Percentiles rank a stretch among this genome's conserved stretches.
These are phyloP conservation scores for Penicillium canescens DNA, from an alignment of 495 filamentous ascomycete genomes.

Conservation along the genomic window DNA sequence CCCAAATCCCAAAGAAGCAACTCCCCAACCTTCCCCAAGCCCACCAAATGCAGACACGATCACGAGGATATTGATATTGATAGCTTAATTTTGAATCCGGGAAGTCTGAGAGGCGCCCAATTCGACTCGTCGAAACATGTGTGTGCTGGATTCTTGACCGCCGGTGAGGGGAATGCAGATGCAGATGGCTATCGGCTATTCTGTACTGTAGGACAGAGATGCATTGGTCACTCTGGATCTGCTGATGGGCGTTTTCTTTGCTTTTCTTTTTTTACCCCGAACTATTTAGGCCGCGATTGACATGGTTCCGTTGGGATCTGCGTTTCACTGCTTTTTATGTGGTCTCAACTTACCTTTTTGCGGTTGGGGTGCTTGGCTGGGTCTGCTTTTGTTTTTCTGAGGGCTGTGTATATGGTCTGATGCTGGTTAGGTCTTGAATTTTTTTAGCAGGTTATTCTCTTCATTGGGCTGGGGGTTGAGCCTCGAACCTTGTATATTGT, in stretches of 20 bases:
- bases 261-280: not conserved
- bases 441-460: no score
- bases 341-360: not conserved
- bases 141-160: conserved; percentile 10
- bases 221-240: conserved; percentile 3
- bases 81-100: conserved; percentile 1
- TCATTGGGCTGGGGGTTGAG: no score
- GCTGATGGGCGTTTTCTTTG: not conserved
- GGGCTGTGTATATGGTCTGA: not conserved
- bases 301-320: not conserved
- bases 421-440: no score
- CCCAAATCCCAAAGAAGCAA: not conserved
- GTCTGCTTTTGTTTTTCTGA: not conserved
- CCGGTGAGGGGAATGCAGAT: conserved; percentile 1
- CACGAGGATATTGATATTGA: not conserved
- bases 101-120: not conserved
- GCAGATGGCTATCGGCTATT: not conserved
- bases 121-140: conserved; percentile 4
- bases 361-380: not conserved
- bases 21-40: not conserved
- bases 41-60: not conserved
- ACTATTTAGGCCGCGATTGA: not conserved
- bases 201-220: not conserved
- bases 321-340: not conserved
- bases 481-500: no score